These are phyloP conservation scores for Colletotrichum graminicola DNA, from an alignment of 2,329 filamentous ascomycete species.

Conservation along the genomic window DNA sequence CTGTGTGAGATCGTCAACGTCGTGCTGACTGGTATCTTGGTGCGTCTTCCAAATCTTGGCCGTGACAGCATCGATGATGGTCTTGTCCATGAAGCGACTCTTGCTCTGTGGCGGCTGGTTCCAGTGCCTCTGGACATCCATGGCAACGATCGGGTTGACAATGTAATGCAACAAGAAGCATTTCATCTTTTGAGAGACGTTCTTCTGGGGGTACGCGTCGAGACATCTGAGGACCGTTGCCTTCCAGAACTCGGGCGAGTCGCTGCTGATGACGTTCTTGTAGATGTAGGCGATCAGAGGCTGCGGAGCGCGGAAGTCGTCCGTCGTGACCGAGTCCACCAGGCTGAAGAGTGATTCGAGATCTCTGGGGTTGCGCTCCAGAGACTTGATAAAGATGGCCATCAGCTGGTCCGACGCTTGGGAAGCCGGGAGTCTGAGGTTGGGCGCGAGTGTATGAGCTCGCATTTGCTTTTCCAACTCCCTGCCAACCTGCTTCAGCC, in stretches of 20 bases:
- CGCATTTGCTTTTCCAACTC: conserved; percentile 82
- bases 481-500: conserved; percentile 77
- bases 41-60: conserved; percentile 95
- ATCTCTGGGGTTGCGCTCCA: conserved; percentile 80
- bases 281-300: conserved; percentile 87
- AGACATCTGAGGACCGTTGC: conserved; percentile 86
- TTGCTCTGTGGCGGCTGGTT: conserved; percentile 67
- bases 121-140: conserved; percentile 92
- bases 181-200: conserved; percentile 88
- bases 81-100: conserved; percentile 83
- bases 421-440: conserved; percentile 84
- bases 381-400: conserved; percentile 83
- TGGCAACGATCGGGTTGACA: conserved; percentile 95
- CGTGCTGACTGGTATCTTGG: conserved; percentile 83
- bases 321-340: conserved; percentile 84
- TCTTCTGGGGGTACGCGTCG: conserved; percentile 85
- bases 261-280: conserved; percentile 82
- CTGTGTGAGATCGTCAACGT: conserved; percentile 86
- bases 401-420: conserved; percentile 92
- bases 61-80: conserved; percentile 90
- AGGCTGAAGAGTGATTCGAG: conserved; percentile 87
- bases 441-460: conserved; percentile 75
- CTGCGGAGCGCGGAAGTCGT: conserved; percentile 83
- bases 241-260: conserved; percentile 88
- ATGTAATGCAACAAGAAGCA: conserved; percentile 92